A percentile compares a stretch with the other conserved stretches of the same genome.
phyloP scores from a whole-genome alignment of 371 early-diverging fungal species.

The Apophysomyces ossiformis region DNA sequence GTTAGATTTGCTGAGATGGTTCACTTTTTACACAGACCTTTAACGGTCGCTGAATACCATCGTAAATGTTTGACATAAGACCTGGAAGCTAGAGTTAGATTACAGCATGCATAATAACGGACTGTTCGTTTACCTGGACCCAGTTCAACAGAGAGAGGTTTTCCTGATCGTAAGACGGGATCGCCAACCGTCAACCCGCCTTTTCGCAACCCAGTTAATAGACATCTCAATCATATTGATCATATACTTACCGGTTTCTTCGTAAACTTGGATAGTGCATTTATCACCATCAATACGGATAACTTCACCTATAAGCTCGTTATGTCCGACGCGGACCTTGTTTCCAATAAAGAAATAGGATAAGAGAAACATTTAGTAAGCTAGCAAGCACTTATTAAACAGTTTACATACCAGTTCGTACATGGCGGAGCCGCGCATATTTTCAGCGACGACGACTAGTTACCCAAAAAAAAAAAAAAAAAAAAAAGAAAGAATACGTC shows the following conservation, averaged over 20 bases:
- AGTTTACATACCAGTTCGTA: slow-evolving; percentile 92
- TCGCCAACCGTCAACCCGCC: slow-evolving; percentile 99
- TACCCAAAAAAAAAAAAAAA: slow-evolving; percentile 11
- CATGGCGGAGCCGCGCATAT: slow-evolving; percentile 99
- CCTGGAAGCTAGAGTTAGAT: slow-evolving; percentile 45
- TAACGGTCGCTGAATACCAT: slow-evolving; percentile 99
- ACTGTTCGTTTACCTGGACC: slow-evolving; percentile 87
- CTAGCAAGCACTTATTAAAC: not conserved
- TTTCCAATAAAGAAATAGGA: not conserved
- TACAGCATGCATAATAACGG: not conserved
- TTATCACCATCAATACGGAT: slow-evolving; percentile 99
- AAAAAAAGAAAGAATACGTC: slow-evolving; percentile 10
- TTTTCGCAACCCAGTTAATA: slow-evolving; percentile 24
- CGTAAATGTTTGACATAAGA: slow-evolving; percentile 98
- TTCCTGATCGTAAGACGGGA: slow-evolving; percentile 97
- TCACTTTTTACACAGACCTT: slow-evolving; percentile 55
- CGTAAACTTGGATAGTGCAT: slow-evolving; percentile 99
- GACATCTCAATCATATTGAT: not conserved
- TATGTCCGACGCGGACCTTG: slow-evolving; percentile 97
- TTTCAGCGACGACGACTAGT: slow-evolving; percentile 96
- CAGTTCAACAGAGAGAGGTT: slow-evolving; percentile 99
- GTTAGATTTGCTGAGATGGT: slow-evolving; percentile 5
- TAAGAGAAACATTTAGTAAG: slow-evolving; percentile 8
- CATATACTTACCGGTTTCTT: slow-evolving; percentile 91
- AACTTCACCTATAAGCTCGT: slow-evolving; percentile 99